Evolutionary conservation across 202 grass and related monocot species (phyloP).

Genomic region (Digitaria exilis): DNA sequence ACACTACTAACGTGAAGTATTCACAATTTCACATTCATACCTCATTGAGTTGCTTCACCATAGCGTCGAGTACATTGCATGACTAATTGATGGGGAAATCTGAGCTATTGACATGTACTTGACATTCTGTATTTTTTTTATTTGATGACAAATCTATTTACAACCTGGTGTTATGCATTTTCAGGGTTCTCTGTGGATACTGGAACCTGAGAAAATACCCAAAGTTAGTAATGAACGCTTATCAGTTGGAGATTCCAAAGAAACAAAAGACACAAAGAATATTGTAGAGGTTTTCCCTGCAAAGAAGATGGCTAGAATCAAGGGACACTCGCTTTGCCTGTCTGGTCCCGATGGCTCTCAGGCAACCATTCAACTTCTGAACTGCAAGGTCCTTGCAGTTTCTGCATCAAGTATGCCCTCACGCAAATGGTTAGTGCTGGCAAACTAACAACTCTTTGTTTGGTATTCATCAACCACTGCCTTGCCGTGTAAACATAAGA

Average conservation of each 20-base stretch:
- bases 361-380: constrained; percentile 60
- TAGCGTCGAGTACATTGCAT: not conserved
- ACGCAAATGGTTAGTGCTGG: constrained; percentile 81
- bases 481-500: not conserved
- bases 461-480: not conserved
- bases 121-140: not conserved
- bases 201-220: constrained; percentile 77
- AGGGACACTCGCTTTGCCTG: constrained; percentile 57
- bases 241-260: constrained; percentile 58
- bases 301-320: constrained; percentile 74
- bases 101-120: not conserved
- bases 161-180: not conserved
- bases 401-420: constrained; percentile 71
- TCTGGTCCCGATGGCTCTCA: constrained; percentile 57
- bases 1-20: not conserved
- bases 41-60: constrained; percentile 1
- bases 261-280: constrained; percentile 72
- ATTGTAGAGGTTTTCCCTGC: constrained; percentile 72
- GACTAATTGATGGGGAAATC: not conserved
- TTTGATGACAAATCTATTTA: constrained; percentile 11
- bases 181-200: constrained; percentile 83
- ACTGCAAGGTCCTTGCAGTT: constrained; percentile 66
- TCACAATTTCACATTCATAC: not conserved
- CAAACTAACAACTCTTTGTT: not conserved
- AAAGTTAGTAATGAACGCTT: constrained; percentile 59